phyloP scores from a whole-genome alignment of 306 rosid genomes.

The Glycine tomentella region DNA sequence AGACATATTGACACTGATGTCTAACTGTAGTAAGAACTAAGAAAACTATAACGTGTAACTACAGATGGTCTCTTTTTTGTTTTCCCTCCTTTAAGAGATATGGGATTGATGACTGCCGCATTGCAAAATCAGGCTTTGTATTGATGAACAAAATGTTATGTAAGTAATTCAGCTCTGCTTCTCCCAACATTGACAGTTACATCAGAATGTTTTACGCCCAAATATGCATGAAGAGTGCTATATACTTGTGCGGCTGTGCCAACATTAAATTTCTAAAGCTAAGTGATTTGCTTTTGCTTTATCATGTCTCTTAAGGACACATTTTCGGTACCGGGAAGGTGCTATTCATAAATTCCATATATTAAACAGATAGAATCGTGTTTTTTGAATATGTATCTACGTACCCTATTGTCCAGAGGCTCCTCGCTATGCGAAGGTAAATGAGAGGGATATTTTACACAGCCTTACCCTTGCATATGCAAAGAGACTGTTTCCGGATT shows the following conservation, averaged over 20 bases:
- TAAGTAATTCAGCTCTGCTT: slow-evolving; percentile 15
- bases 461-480: too few relatives aligned
- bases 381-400: background rate
- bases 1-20: slow-evolving; percentile 33
- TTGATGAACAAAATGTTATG: background rate
- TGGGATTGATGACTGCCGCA: background rate
- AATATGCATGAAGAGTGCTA: slow-evolving; percentile 16
- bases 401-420: too few relatives aligned
- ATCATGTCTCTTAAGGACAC: slow-evolving; percentile 30
- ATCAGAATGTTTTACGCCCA: slow-evolving; percentile 28
- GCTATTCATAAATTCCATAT: background rate
- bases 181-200: slow-evolving; percentile 19
- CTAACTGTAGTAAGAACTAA: slow-evolving; percentile 10
- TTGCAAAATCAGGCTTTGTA: slow-evolving; percentile 44
- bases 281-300: slow-evolving; percentile 8
- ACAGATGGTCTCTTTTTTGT: slow-evolving; percentile 3
- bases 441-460: too few relatives aligned
- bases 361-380: too few relatives aligned
- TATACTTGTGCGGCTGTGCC: background rate
- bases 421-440: too few relatives aligned
- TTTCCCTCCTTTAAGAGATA: background rate
- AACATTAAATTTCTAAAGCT: slow-evolving; percentile 30
- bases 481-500: too few relatives aligned
- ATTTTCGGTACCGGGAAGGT: background rate
- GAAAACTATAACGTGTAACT: slow-evolving; percentile 32